Base-by-base conservation (phyloP, 345 rosid genomes). In the Firmiana major region DNA sequence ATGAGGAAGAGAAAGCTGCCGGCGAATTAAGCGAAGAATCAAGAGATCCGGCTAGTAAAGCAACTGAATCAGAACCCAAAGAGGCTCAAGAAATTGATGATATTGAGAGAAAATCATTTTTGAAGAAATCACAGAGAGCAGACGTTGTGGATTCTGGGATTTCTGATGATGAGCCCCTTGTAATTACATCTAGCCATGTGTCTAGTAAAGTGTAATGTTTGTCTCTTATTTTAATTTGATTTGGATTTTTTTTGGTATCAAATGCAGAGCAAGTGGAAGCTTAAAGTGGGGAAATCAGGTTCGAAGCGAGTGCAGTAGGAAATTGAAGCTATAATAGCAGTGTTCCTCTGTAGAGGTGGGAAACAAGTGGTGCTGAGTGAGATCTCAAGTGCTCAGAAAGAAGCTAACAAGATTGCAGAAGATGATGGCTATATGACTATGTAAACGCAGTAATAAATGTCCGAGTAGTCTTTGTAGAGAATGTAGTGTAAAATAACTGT, bases 121-220 rank as follows among this genome's bases (percentile, higher is more conserved):
- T 31, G 54, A 73, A 78, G 77, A 81, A 79, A 78, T 48, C 71
- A 0, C 45, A 3, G 28, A 60, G n/a, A n/a, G 73, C 59, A 8
- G 75, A 58, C 66, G 85, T 55, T 13, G 88, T 73, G 65, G 88
- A 82, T 79, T 80, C 86, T 38, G 94, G 91, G 82, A 66, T 85
- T 73, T 90, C 97, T 2, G 99, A 96, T 53, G 90, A 92, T 77
- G 99, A 93, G 87, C 94, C 98, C 74, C 97, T 96, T 79, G 99
- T 96, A 95, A 81, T 15, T 78, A 54, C 78, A 63, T 73, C 72
- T 45, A 38, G 17, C 82, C 17, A 74, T 71, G 26, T 78, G 21
- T 76, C 71, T 76, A 51, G 48, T 59, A 34, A 5, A 53, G 7
- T 59, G 7, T 1, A 9, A 21, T 57, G 31, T 73, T 24, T 59